Evolutionary conservation across 1,284 basidiomycete species (phyloP).

Genomic region (Porogramme epimiltina): DNA sequence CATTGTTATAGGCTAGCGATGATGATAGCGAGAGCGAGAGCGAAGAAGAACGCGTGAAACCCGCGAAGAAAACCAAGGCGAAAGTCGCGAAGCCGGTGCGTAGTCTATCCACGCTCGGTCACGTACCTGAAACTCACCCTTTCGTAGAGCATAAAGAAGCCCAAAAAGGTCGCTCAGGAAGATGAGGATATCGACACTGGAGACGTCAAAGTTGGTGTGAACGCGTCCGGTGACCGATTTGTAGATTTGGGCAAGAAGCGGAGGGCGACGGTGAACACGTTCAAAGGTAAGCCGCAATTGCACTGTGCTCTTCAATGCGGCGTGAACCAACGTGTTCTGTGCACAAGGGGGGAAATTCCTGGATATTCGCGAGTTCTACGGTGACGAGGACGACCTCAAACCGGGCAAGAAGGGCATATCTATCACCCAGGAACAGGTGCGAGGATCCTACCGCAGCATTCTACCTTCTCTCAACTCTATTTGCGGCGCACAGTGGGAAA

Average conservation of each 20-base stretch:
- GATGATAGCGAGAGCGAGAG: slow-evolving; percentile 15
- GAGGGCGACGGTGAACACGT: slow-evolving; percentile 67
- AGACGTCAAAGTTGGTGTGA: slow-evolving; percentile 24
- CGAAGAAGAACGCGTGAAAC: slow-evolving; percentile 15
- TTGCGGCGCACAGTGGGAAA: slow-evolving; percentile 53
- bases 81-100: slow-evolving; percentile 12
- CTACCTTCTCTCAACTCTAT: not conserved
- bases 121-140: not conserved
- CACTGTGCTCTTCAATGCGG: too few species aligned
- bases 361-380: slow-evolving; percentile 83
- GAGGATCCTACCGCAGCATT: slow-evolving; percentile 22
- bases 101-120: not conserved
- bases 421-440: slow-evolving; percentile 69
- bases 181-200: not conserved
- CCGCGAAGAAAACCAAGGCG: slow-evolving; percentile 10
- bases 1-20: not conserved
- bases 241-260: slow-evolving; percentile 72
- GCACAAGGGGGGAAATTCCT: slow-evolving; percentile 51
- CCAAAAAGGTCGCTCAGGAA: not conserved
- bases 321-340: not conserved
- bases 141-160: not conserved
- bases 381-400: slow-evolving; percentile 62
- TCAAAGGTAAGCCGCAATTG: slow-evolving; percentile 54
- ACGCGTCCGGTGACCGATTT: slow-evolving; percentile 59
- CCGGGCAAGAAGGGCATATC: slow-evolving; percentile 85